Evolutionary conservation across 2,329 filamentous ascomycete genomes (phyloP).

Genomic region (Emericellopsis cladophorae): DNA sequence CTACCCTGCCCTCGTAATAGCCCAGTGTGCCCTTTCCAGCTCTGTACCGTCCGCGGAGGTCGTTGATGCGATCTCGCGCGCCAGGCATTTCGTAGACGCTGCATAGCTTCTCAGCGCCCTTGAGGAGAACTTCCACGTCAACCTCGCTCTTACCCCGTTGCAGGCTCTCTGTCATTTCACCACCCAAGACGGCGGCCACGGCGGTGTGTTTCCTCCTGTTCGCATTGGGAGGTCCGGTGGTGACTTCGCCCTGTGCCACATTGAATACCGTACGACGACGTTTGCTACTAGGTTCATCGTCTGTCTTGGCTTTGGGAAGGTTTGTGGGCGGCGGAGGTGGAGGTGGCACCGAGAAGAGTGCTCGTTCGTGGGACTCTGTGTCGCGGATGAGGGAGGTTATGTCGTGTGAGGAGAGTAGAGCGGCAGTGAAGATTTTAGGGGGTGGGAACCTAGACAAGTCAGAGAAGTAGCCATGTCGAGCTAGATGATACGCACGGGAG

Average conservation of each 20-base stretch:
- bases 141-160: constrained; percentile 51
- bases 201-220: constrained; percentile 63
- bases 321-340: constrained; percentile 44
- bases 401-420: constrained; percentile 75
- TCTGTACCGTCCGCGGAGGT: constrained; percentile 57
- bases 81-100: constrained; percentile 76
- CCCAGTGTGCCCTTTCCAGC: constrained; percentile 61
- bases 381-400: constrained; percentile 92
- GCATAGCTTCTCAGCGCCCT: constrained; percentile 82
- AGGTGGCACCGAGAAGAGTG: constrained; percentile 82
- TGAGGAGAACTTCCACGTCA: constrained; percentile 74
- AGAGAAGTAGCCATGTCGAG: background rate
- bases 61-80: constrained; percentile 62
- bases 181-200: constrained; percentile 79
- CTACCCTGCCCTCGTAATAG: constrained; percentile 70
- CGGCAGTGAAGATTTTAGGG: constrained; percentile 93
- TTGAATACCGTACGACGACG: constrained; percentile 55
- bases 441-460: constrained; percentile 55
- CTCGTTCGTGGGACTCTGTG: constrained; percentile 87
- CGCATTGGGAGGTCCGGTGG: constrained; percentile 37
- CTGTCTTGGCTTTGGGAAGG: constrained; percentile 16
- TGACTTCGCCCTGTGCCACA: constrained; percentile 49
- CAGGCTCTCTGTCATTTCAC: constrained; percentile 76
- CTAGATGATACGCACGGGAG: constrained; percentile 47
- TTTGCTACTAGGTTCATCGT: constrained; percentile 10